A percentile compares a stretch with the other conserved stretches of the same genome.
Evolutionary conservation across 2,329 filamentous ascomycete species (phyloP).

Genomic region (Phoma sp.): DNA sequence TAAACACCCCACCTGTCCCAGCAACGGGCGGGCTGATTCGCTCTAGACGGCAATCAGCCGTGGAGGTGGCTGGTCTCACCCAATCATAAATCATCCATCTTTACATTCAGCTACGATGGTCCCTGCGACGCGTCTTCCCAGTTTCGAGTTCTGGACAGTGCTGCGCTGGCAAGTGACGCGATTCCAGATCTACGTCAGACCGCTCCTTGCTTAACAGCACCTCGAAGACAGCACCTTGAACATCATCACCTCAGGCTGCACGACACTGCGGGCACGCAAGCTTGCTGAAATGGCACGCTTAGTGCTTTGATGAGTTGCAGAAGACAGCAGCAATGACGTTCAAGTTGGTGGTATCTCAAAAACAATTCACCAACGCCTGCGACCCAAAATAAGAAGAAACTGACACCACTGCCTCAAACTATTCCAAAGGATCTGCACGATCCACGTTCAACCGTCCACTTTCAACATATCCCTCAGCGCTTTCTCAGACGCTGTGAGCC

Average conservation of each 20-base stretch:
- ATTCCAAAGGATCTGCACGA: neutral
- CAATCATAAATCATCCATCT: conserved; percentile 22
- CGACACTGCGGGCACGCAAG: neutral
- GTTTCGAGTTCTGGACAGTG: conserved; percentile 14
- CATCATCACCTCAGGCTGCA: neutral
- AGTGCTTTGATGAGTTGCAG: neutral
- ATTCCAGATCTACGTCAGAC: conserved; percentile 20
- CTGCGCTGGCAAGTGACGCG: conserved; percentile 17
- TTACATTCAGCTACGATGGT: conserved; percentile 12
- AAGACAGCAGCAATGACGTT: neutral
- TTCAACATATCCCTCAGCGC: conserved; percentile 70
- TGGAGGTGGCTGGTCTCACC: conserved; percentile 27
- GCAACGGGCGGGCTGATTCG: conserved; percentile 29
- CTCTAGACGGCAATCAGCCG: conserved; percentile 25
- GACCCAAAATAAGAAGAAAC: neutral
- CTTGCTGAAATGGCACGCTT: too few species aligned
- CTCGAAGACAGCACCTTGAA: neutral
- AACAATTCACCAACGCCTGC: conserved; percentile 3
- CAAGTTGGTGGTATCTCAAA: conserved; percentile 9
- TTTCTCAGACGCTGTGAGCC: conserved; percentile 74
- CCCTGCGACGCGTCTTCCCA: conserved; percentile 14
- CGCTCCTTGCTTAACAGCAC: conserved; percentile 4
- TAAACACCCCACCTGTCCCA: conserved; percentile 33
- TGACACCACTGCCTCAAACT: neutral
- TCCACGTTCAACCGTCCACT: conserved; percentile 48